Conservation (phyloP, 1,139 yeast genomes). For the Magnusiomyces suaveolens region DNA sequence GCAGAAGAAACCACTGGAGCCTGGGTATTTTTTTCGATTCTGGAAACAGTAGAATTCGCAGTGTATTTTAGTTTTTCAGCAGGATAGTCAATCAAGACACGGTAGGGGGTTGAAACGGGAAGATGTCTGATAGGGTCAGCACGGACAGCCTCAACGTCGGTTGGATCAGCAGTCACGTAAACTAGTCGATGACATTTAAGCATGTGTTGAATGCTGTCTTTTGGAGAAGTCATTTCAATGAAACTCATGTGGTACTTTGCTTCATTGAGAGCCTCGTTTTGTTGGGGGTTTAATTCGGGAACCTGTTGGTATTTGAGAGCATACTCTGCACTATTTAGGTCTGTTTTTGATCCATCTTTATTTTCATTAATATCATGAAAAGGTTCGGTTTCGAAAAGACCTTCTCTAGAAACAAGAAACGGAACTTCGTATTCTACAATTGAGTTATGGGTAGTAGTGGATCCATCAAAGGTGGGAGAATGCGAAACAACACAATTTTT, state of each 20-base stretch:
- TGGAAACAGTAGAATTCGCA: constrained; percentile 7
- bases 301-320: background rate
- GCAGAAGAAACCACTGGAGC: constrained; percentile 18
- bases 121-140: background rate
- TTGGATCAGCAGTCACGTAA: constrained; percentile 16
- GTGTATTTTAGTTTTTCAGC: constrained; percentile 3
- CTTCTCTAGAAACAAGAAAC: constrained; percentile 18
- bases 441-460: constrained; percentile 31
- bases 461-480: constrained; percentile 24
- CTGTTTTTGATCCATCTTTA: background rate
- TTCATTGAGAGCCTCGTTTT: constrained; percentile 4
- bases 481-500: constrained; percentile 30
- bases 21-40: constrained; percentile 3
- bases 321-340: background rate
- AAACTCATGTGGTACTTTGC: constrained; percentile 19
- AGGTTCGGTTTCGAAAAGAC: background rate
- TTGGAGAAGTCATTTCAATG: constrained; percentile 27
- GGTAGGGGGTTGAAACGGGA: background rate
- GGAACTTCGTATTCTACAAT: constrained; percentile 32
- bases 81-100: constrained; percentile 1
- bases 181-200: constrained; percentile 27
- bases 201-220: constrained; percentile 28
- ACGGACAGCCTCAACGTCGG: constrained; percentile 7
- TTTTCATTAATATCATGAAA: background rate
- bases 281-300: background rate